Evolutionary conservation across 345 rosid genomes (phyloP).

Genomic region (Aurinia saxatilis): DNA sequence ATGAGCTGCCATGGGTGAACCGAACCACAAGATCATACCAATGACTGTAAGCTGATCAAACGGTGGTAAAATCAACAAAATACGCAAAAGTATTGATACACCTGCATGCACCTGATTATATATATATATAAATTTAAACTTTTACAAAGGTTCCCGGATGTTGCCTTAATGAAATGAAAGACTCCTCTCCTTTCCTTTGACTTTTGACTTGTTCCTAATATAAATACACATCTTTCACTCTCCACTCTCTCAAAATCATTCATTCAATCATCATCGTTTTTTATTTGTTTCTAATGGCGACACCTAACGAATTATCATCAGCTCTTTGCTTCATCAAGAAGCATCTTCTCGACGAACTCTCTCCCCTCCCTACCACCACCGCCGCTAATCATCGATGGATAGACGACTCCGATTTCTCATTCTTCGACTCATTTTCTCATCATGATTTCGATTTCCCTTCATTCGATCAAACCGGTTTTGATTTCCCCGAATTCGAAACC

Average conservation of each 20-base stretch:
- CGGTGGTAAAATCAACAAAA: background rate
- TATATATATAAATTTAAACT: background rate
- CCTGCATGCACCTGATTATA: background rate
- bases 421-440: slow-evolving; percentile 3
- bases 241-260: slow-evolving; percentile 18
- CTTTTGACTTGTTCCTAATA: slow-evolving; percentile 8
- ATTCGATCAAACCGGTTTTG: slow-evolving; percentile 2
- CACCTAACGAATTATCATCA: slow-evolving; percentile 21
- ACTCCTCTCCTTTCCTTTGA: slow-evolving; percentile 7
- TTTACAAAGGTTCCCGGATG: background rate
- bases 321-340: slow-evolving; percentile 46
- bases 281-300: slow-evolving; percentile 30
- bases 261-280: background rate
- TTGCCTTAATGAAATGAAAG: slow-evolving; percentile 17
- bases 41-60: slow-evolving; percentile 7
- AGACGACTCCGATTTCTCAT: slow-evolving; percentile 18
- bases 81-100: background rate
- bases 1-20: too few species aligned
- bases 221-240: slow-evolving; percentile 4
- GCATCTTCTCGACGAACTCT: slow-evolving; percentile 46
- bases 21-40: background rate
- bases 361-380: slow-evolving; percentile 29
- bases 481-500: slow-evolving; percentile 30
- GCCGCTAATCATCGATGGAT: slow-evolving; percentile 22
- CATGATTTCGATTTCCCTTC: slow-evolving; percentile 15